A percentile compares a stretch with the other conserved stretches of the same genome.
Evolutionary conservation across 768 basidiomycete genomes (phyloP).

Genomic region (Podaxis rugospora): DNA sequence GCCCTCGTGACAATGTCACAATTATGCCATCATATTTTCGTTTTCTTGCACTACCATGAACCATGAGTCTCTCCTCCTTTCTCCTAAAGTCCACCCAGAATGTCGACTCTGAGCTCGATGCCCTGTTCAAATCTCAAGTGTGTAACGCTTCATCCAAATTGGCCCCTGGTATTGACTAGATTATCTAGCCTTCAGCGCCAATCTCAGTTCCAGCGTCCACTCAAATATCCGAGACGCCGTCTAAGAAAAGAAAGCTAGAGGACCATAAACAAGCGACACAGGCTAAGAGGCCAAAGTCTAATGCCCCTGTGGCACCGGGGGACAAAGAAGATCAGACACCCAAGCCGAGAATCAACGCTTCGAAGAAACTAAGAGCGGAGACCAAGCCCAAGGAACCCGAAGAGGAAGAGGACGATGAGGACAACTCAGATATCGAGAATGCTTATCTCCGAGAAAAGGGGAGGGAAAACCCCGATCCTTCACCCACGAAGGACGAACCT

Average conservation of each 20-base stretch:
- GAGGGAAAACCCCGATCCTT: conserved; percentile 15
- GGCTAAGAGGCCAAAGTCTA: conserved; percentile 23
- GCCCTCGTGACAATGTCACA: neutral
- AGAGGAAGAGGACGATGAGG: conserved; percentile 13
- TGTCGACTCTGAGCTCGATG: conserved; percentile 60
- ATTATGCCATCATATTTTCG: neutral
- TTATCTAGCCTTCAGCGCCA: conserved; percentile 15
- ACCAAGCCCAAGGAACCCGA: conserved; percentile 1
- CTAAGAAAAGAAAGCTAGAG: conserved; percentile 30
- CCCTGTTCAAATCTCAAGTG: conserved; percentile 55
- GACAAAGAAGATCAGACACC: neutral
- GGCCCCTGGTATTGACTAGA: neutral
- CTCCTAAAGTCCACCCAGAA: conserved; percentile 36
- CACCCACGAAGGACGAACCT: conserved; percentile 6
- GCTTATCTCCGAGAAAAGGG: conserved; percentile 9
- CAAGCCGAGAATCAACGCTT: neutral
- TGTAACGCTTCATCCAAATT: conserved; percentile 19
- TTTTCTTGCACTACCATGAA: neutral
- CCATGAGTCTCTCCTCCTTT: conserved; percentile 55
- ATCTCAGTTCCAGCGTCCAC: neutral
- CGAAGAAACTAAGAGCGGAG: conserved; percentile 6
- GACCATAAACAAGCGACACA: conserved; percentile 12
- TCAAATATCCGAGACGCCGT: neutral
- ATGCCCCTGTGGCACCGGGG: conserved; percentile 7
- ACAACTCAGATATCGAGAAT: conserved; percentile 14